Percentiles rank a stretch among this genome's conserved stretches.
phyloP scores from a whole-genome alignment of 179 eudicot species.

The Drosera spatulata region DNA sequence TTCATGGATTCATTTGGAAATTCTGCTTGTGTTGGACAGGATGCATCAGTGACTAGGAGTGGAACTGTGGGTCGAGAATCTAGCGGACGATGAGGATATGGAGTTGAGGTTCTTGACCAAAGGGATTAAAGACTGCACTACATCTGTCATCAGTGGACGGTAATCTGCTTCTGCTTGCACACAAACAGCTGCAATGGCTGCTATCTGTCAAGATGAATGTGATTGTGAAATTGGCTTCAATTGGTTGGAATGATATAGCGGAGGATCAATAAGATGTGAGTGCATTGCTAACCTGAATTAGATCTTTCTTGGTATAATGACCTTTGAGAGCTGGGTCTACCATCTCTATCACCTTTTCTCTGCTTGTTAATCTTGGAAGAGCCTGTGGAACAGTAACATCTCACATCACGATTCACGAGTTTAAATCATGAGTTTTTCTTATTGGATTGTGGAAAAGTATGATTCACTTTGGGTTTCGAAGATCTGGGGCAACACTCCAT shows the following conservation, averaged over 20 bases:
- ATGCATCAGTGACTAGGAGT: slow-evolving; percentile 19
- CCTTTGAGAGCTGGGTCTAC: slow-evolving; percentile 70
- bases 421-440: no score
- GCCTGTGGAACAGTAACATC: slow-evolving; percentile 35
- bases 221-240: neutral
- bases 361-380: slow-evolving; percentile 73
- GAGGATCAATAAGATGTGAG: neutral
- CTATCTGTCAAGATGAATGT: slow-evolving; percentile 35
- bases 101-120: slow-evolving; percentile 49
- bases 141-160: slow-evolving; percentile 89
- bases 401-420: no score
- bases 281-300: slow-evolving; percentile 55
- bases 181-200: slow-evolving; percentile 97
- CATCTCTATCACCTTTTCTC: slow-evolving; percentile 79
- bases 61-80: slow-evolving; percentile 27
- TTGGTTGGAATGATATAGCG: neutral
- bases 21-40: no score
- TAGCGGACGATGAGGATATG: slow-evolving; percentile 31
- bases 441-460: no score
- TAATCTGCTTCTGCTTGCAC: slow-evolving; percentile 93
- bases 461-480: no score
- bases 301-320: slow-evolving; percentile 71
- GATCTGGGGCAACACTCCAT: no score
- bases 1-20: no score
- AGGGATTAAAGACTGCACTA: slow-evolving; percentile 88